These are phyloP conservation scores for Paraleonurus japonicus DNA, from an alignment of 257 asterid genomes.

Conservation along the genomic window DNA sequence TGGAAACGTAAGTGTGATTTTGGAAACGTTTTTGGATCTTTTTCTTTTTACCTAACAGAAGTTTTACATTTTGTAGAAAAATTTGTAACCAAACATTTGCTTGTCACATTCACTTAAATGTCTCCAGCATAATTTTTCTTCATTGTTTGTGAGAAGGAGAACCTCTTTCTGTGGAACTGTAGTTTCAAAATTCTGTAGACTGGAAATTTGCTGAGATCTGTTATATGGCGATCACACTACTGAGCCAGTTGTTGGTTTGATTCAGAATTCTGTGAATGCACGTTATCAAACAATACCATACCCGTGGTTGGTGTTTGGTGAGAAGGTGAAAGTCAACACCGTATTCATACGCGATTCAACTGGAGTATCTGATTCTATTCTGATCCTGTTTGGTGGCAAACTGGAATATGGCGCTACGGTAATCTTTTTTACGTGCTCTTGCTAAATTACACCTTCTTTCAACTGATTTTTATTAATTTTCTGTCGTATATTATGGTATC, in stretches of 20 bases:
- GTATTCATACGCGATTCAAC: slow-evolving; percentile 96
- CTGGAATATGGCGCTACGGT: slow-evolving; percentile 66
- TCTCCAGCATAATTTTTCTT: neutral
- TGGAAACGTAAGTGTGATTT: no score
- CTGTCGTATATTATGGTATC: slow-evolving; percentile 3
- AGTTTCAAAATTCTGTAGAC: neutral
- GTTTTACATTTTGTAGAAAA: neutral
- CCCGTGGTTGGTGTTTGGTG: slow-evolving; percentile 98
- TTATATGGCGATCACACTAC: slow-evolving; percentile 18
- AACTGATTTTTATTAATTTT: neutral
- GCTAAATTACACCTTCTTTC: neutral
- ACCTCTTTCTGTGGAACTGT: neutral
- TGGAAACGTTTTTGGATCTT: no score
- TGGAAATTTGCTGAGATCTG: slow-evolving; percentile 13
- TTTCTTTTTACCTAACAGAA: neutral
- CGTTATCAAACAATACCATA: slow-evolving; percentile 90
- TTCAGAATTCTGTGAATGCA: slow-evolving; percentile 96
- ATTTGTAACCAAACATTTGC: slow-evolving; percentile 13
- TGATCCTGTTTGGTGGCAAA: slow-evolving; percentile 93
- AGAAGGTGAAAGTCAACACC: slow-evolving; percentile 93
- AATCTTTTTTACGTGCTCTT: slow-evolving; percentile 28
- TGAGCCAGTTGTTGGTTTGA: slow-evolving; percentile 19
- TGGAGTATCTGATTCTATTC: slow-evolving; percentile 94
- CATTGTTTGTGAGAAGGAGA: neutral
- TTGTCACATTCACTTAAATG: slow-evolving; percentile 2